Percentiles rank a stretch among this genome's conserved stretches.
Evolutionary conservation across 306 rosid species (phyloP).

Genomic region (Fragaria vesca): DNA sequence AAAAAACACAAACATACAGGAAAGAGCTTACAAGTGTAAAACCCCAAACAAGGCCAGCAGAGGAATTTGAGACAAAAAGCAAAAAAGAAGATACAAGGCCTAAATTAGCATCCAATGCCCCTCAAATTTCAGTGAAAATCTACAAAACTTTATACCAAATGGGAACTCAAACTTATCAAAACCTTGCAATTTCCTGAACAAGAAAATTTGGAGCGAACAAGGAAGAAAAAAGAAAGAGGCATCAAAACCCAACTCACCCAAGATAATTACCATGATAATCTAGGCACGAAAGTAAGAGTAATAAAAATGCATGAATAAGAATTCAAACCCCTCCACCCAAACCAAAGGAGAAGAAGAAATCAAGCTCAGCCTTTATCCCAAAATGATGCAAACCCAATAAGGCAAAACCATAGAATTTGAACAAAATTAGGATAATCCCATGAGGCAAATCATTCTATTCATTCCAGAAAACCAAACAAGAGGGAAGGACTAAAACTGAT

Average conservation of each 20-base stretch:
- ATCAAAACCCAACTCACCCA: slow-evolving; percentile 31
- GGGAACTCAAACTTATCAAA: slow-evolving; percentile 25
- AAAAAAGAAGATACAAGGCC: slow-evolving; percentile 10
- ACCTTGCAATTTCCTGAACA: slow-evolving; percentile 39
- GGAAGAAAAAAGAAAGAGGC: slow-evolving; percentile 31
- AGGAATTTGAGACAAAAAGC: slow-evolving; percentile 11
- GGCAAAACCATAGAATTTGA: neutral
- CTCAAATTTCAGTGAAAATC: slow-evolving; percentile 3
- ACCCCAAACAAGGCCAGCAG: slow-evolving; percentile 5
- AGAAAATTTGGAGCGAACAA: slow-evolving; percentile 33
- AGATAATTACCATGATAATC: slow-evolving; percentile 19
- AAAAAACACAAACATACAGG: neutral
- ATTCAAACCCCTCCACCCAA: slow-evolving; percentile 9
- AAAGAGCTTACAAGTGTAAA: neutral
- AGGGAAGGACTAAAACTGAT: neutral
- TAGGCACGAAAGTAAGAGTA: neutral
- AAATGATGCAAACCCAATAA: slow-evolving; percentile 15
- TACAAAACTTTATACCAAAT: slow-evolving; percentile 26
- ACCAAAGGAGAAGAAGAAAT: neutral
- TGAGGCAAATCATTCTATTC: slow-evolving; percentile 12
- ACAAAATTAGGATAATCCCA: slow-evolving; percentile 14
- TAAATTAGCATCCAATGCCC: slow-evolving; percentile 24
- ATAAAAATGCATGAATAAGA: slow-evolving; percentile 13
- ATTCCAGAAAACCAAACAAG: neutral
- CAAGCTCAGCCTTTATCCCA: neutral